Base-by-base conservation (phyloP, 805 yeast species). In the Tetrapisispora phaffii region DNA sequence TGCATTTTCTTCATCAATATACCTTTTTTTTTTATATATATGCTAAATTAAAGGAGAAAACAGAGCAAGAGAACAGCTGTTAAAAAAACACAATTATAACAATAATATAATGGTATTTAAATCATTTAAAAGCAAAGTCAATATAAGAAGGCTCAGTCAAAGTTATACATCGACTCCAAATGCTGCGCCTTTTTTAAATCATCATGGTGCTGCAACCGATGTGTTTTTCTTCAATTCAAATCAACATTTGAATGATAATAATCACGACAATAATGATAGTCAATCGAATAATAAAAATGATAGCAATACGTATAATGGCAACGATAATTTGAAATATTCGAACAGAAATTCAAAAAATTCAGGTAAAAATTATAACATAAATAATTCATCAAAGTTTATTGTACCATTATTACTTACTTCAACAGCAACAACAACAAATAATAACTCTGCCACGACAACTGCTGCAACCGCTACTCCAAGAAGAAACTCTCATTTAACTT, bases 141-240 rank as follows among this genome's bases (percentile, higher is more conserved):
- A 59, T 28, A 58, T 69, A 22, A 67, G 68, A 53, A 57, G 68
- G 36, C 64, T 62, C 47, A 67, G 62, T 39, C 41, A 40, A 39
- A 26, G 36, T 41, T 31, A 42, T n/a, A 16, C 31, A 21, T 8
- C 44, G 55, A 37, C 66, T 16, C 58, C 62, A n/a, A 58, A 65
- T 37, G 62, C 62, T 44, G 47, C 65, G 32, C 5, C 31, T 12
- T 28, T 28, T 12, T 28, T 28, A 28, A 28, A 28, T n/a, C 31
- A 28, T 28, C 31, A 28, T 28, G 31, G 31, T 12, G 23, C 29
- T 10, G 46, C 66, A 2, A 47, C 65, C 1, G 56, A 63, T 1
- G 54, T 69, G 7, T 68, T 68, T 48, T 68, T 68, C 42, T 71
- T 68, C 44, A 66, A 68, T 23, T 58, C 71, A n/a, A 67, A 66